Evolutionary conservation across 1,284 basidiomycete genomes (phyloP).

Genomic region (Cystobasidiaceae sp.): DNA sequence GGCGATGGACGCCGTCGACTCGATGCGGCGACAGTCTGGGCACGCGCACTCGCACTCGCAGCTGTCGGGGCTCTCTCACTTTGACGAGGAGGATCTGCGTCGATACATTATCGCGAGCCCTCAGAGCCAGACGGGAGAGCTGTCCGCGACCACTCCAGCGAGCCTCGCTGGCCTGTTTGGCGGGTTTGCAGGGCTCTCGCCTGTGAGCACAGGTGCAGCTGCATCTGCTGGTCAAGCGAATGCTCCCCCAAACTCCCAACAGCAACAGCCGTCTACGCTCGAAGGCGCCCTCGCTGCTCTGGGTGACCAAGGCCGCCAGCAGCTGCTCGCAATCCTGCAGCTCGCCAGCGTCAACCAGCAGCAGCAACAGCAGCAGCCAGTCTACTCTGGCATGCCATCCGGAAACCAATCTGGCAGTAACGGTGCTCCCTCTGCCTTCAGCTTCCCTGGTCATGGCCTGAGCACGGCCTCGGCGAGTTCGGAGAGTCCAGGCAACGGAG

Average conservation of each 20-base stretch:
- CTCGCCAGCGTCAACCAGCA: background rate
- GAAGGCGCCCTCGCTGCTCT: slow-evolving; percentile 23
- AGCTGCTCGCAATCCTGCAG: slow-evolving; percentile 29
- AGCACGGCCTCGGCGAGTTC: too few relatives aligned
- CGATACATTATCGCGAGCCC: slow-evolving; percentile 10
- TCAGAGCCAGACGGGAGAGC: background rate
- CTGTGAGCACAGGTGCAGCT: background rate
- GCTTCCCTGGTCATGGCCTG: too few relatives aligned
- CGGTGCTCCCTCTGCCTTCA: too few relatives aligned
- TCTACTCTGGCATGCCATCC: background rate
- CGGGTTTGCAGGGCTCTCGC: background rate
- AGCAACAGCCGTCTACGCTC: background rate
- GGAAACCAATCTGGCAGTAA: too few relatives aligned
- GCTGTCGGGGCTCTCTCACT: background rate
- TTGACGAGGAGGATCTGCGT: slow-evolving; percentile 15
- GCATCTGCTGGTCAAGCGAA: background rate
- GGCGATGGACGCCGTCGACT: slow-evolving; percentile 10
- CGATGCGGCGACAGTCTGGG: background rate
- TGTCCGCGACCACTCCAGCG: background rate
- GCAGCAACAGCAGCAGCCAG: background rate
- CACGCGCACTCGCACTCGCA: too few relatives aligned
- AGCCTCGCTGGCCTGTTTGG: background rate
- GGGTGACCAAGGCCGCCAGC: slow-evolving; percentile 22
- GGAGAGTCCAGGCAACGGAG: too few relatives aligned
- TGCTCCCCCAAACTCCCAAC: background rate